Evolutionary conservation across 2,329 filamentous ascomycete species (phyloP), one percentile per base, ranked within the genome.

Genomic region (Apiospora phragmitis): DNA sequence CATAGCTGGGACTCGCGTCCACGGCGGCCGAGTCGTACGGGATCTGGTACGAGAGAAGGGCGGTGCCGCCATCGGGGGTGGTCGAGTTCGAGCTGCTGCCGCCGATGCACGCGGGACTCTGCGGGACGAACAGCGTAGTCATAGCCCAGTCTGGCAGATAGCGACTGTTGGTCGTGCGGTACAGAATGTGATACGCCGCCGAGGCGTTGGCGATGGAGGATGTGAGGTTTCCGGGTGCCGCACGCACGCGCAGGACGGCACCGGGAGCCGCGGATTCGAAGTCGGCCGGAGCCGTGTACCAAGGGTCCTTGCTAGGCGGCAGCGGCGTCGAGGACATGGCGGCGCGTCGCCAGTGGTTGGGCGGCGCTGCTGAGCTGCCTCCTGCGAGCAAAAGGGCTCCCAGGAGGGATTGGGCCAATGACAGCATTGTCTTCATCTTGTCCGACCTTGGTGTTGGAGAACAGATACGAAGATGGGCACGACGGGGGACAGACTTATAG

Each of bases 31-130:
- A 76, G 68, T 84, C 78, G 35, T 80, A 78, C 0, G 82, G 77
- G 11, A 82, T 74, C 71, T 84, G 82, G 71, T 82, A 84, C 0
- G 82, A 83, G 0, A 85, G 73, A 2, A 84, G 43, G 24, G 74
- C 73, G 42, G 51, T 55, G 16, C 69, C 72, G 18, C 73, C 73
- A 35, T 16, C 45, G 2, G 65, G 16, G 26, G 65, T 21, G 9
- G 16, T 24, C 4, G 55, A 35, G 21, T 38, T 62, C 9, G 21
- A 47, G n/a, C 47, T 38, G 32, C 32, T 24, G 35, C 6, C 8
- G 29, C 18, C 21, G n/a, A 0, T 18, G 41, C 16, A 18, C n/a
- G 18, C n/a, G n/a, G 65, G 65, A 16, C 9, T 49, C 6, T 59
- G 66, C 5, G 75, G 75, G 12, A 76, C 65, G 18, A 76, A 66